Evolutionary conservation across 768 basidiomycete species (phyloP), one percentile per base, ranked within the genome.

Genomic region (Podaxis pistillaris): DNA sequence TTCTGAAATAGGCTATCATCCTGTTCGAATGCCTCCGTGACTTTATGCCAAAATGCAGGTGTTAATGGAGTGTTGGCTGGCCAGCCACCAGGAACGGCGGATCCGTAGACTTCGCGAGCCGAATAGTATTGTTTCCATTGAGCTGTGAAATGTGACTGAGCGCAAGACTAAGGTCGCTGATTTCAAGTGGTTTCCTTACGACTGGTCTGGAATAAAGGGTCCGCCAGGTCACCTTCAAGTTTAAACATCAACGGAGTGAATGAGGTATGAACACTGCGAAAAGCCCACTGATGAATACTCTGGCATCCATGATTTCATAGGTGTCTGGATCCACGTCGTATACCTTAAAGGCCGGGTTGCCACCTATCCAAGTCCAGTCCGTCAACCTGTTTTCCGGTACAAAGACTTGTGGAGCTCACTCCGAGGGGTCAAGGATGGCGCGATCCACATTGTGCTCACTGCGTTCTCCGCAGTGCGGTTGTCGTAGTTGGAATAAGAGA

Each of bases 291-390:
- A 76, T 73, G 68, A 81, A 84, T 0, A 81, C 82, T 12, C 76
- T 75, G 3, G 78, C 73, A 64, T 89, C 86, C 81, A 88, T 83
- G 54, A 89, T 71, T 66, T 87, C 87, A 65, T 82, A 87, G 7
- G 86, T 86, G 63, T 86, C 85, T 2, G 86, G 84, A 67, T 89
- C 87, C 28, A 89, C 74, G 56, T 87, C 86, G 68, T 87, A 87
- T 0, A 86, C 71, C 56, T 83, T 82, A 75, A 82, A 87, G 12
- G 80, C 81, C 2, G 80, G 84, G 66, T 85, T 85, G 37, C 79
- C 83, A 61, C 75, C 85, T 86, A 59, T 7, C 46, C 22, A 13
- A 38, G 2, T 8, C 41, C 3, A 41, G 13, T 28, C 4, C n/a
- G 13, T 37, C 19, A 40, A 0, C 4, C 19, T 51, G 4, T 17